phyloP scores from a whole-genome alignment of 192 early-diverging fungal genomes.

The Oehlia diaphana region DNA sequence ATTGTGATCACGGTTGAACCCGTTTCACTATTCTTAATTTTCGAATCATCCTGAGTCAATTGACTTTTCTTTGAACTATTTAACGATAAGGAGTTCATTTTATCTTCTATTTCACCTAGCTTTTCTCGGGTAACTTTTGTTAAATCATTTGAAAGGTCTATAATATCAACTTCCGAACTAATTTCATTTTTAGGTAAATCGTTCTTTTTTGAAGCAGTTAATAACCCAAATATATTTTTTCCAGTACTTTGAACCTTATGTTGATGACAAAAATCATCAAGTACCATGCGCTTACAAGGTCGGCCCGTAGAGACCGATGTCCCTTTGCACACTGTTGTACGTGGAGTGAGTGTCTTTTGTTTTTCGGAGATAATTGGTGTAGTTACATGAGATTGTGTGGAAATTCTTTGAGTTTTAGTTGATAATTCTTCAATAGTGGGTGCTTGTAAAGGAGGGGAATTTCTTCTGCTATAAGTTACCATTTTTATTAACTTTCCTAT shows the following conservation, averaged over 20 bases:
- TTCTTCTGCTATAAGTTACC: too few relatives aligned
- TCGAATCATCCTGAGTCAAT: too few relatives aligned
- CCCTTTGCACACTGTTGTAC: not conserved
- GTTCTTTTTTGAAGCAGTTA: not conserved
- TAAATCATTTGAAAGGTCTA: not conserved
- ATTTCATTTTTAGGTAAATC: not conserved
- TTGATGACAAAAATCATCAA: constrained; percentile 1
- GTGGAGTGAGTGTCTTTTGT: not conserved
- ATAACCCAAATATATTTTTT: not conserved
- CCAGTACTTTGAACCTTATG: not conserved
- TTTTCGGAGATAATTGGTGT: not conserved
- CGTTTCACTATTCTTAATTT: not conserved
- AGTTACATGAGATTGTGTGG: too few relatives aligned
- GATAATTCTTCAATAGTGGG: too few relatives aligned
- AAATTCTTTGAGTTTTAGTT: too few relatives aligned
- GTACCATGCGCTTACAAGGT: constrained; percentile 11
- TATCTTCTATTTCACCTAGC: not conserved
- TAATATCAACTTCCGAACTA: not conserved
- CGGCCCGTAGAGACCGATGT: not conserved
- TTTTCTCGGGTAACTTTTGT: too few relatives aligned
- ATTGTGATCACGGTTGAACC: not conserved
- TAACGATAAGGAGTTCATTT: not conserved
- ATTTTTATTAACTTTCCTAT: too few relatives aligned
- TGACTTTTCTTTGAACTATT: not conserved
- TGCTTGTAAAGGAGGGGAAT: too few relatives aligned